Base-by-base conservation (phyloP, 352 stramenopile species). In the Globisporangium canariense region DNA sequence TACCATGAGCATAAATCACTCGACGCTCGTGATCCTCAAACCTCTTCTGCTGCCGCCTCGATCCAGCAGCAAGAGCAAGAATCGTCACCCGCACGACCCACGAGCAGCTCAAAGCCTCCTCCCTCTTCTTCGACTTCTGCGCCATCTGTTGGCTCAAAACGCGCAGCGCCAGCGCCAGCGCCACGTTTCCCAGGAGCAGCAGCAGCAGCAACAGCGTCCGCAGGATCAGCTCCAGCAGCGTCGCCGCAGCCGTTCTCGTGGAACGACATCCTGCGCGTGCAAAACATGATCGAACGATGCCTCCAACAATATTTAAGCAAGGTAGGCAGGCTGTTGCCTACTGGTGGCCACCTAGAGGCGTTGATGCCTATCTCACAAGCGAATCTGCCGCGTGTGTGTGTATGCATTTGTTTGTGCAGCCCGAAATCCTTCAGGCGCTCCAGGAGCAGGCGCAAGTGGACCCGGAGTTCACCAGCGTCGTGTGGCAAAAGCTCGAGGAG, bases 401-500 rank as follows among this genome's bases (percentile, higher is more conserved):
- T 0, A n/a, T 36, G 1, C 59, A 55, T 49, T 34, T 28, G 25
- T 2, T 28, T 28, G 25, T 28, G 25, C 58, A 89, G 78, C 77
- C 76, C 45, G 83, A 92, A 50, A 89, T 91, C 62, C 63, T 92
- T n/a, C 49, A 78, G 7, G 70, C 69, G 6, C 62, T 91, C 2
- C 75, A 91, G 56, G 66, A 77, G 1, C 86, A 97, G 60, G 88
- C 83, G 0, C 88, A 94, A 20, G 74, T 97, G n/a, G 83, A 96
- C 16, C 88, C 87, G 2, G 74, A 74, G 9, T 97, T 97, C 58
- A 86, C 90, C 1, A 79, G 76, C 52, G 77, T 96, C 22, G 89
- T 97, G 46, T 97, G 88, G 90, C 86, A 96, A 54, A 97, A 97
- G 62, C 81, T 97, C 7, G 85, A 97, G 62, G 86, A 97, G 58